Base-by-base conservation (phyloP, 306 rosid species). In the Arachis hypogaea region DNA sequence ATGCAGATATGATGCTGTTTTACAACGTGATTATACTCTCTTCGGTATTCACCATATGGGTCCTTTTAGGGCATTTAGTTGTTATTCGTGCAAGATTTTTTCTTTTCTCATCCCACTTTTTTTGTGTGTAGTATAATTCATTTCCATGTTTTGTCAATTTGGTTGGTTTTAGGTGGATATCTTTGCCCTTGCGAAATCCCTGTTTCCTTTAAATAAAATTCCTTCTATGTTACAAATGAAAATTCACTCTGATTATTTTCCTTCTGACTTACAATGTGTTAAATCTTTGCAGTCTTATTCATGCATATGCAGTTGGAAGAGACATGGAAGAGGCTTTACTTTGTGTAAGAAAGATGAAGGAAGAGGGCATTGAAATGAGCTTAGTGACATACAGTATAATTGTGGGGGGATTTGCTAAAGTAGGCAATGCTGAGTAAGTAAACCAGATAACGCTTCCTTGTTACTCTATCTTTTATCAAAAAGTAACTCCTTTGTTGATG, bases 261-360 rank as follows among this genome's bases (percentile, higher is more conserved):
- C 65, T 65, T 71, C 74, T 43, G 73, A 72, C 60, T 63, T 84
- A 4, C 82, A 50, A 66, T 41, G 36, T 66, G 72, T 84, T 66
- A 77, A 84, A 76, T 82, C 58, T 66, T 63, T 86, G 97, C 98
- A 94, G 98, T 90, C 96, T 91, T 81, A 89, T 94, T 85, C 96
- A 94, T 73, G 98, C 98, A 77, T 94, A 94, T 86, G 97, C 97
- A 85, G 97, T 91, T 84, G 97, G 97, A 74, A 89, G 96, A 91
- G 98, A 94, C 82, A 94, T 94, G 98, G 97, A 88, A 71, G 98
- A 93, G 83, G 97, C 98, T 65, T 84, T 93, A 78, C 83, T 86
- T 66, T 93, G 98, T 84, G 97, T 85, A 77, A 89, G 79, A 85
- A 91, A 85, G 88, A 93, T 93, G 98, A 88, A 91, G 82, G 91